Evolutionary conservation across 2,329 filamentous ascomycete species (phyloP).

Genomic region (Herpotrichia juniperi): DNA sequence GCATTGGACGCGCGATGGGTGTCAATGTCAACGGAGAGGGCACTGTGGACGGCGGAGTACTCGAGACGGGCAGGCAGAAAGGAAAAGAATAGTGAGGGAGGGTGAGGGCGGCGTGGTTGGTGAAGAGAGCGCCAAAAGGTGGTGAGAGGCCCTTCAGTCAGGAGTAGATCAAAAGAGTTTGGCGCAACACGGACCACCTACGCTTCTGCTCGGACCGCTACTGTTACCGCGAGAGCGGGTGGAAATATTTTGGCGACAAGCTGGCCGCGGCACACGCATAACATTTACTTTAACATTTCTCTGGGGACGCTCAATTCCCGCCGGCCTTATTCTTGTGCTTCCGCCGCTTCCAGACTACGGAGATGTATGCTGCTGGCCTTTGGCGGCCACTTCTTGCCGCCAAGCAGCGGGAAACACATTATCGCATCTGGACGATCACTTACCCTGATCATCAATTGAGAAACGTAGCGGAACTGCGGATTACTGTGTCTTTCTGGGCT

Average conservation of each 20-base stretch:
- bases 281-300: too few species aligned
- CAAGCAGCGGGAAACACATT: not conserved
- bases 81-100: slow-evolving; percentile 40
- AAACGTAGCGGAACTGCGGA: not conserved
- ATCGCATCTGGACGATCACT: slow-evolving; percentile 3
- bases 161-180: slow-evolving; percentile 5
- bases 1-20: slow-evolving; percentile 40
- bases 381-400: too few species aligned
- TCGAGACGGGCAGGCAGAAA: slow-evolving; percentile 36
- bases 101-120: slow-evolving; percentile 1
- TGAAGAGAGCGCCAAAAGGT: not conserved
- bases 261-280: not conserved
- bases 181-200: not conserved
- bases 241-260: not conserved
- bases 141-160: slow-evolving; percentile 3
- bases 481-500: not conserved
- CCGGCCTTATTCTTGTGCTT: not conserved
- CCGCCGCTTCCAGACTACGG: not conserved
- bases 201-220: not conserved
- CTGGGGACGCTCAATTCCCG: not conserved
- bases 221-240: slow-evolving; percentile 1
- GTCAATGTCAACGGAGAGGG: slow-evolving; percentile 28
- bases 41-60: slow-evolving; percentile 28
- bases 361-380: not conserved
- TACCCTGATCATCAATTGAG: not conserved